Evolutionary conservation across 2,329 filamentous ascomycete genomes (phyloP), one percentile per base, ranked within the genome.

Genomic region (Nemania sp.): DNA sequence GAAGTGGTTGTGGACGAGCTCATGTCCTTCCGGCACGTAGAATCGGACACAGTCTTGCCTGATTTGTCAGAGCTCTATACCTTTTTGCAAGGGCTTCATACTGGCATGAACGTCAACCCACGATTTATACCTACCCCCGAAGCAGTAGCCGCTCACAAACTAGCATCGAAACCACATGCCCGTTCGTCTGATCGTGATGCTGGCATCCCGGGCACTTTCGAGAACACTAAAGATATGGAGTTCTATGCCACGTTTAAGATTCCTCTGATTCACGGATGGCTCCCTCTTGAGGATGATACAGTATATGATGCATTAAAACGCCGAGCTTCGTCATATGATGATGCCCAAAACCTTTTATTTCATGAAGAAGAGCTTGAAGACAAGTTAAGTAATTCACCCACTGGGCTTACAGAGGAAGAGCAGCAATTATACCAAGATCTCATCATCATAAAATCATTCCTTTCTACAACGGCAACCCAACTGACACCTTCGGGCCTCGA

Each of bases 51-150:
- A 1, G 79, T 86, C 15, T 77, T 98, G 21, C 94, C 94, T 0
- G 95, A 98, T 72, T 89, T 98, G 10, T 85, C 88, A 37, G 93
- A 97, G 60, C 81, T 99, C 1, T 96, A 97, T 73, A 82, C 84
- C 6, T 99, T 99, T 71, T 80, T 99, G 2, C 86, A 95, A 58
- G 90, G 91, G 46, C 79, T 99, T 2, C 92, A 97, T 68, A 98
- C 93, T 0, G 95, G 95, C 39, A 97, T 99, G 91, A 99, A 98
- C 70, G 94, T 98, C 59, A 99, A 99, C 66, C 95, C 95, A 2
- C 87, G 90, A 18, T 95, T 97, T 65, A 83, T 96, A 7, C 83
- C 91, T 1, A 82, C 79, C 0, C 72, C 77, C 7, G 79, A 83
- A 13, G 74, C 80, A 18, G 71, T 78, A 32, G 75, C 69, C 56